phyloP scores from a whole-genome alignment of 1,139 yeast genomes.

The Tardiomyces digboiensis region DNA sequence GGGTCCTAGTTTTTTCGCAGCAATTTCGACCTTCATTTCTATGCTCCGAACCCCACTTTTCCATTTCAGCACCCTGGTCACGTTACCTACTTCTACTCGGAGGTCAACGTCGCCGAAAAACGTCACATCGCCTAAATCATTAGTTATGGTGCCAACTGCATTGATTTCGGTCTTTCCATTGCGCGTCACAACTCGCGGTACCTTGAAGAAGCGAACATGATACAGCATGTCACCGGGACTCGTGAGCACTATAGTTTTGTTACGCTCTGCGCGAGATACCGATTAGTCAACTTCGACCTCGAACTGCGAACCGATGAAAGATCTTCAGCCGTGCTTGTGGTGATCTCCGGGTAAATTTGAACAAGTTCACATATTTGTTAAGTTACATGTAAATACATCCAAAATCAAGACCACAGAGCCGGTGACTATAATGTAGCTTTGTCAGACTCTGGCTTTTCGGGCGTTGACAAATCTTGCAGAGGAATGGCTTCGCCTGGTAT shows the following conservation, averaged over 20 bases:
- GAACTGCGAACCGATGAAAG: too few relatives aligned
- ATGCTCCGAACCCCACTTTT: neutral
- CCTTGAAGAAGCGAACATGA: slow-evolving; percentile 18
- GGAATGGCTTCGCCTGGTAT: neutral
- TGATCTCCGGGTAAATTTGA: too few relatives aligned
- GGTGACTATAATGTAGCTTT: neutral
- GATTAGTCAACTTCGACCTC: too few relatives aligned
- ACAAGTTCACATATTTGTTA: too few relatives aligned
- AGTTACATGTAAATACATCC: neutral
- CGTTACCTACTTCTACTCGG: slow-evolving; percentile 1
- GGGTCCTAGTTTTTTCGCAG: neutral
- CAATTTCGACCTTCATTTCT: neutral
- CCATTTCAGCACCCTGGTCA: neutral
- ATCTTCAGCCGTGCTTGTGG: too few relatives aligned
- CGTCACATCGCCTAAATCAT: slow-evolving; percentile 25
- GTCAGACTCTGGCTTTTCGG: too few relatives aligned
- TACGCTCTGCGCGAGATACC: too few relatives aligned
- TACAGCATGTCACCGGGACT: slow-evolving; percentile 15
- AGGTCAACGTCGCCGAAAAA: slow-evolving; percentile 19
- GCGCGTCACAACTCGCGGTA: slow-evolving; percentile 9
- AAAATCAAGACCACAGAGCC: neutral
- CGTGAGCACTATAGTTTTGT: too few relatives aligned
- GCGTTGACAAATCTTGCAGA: neutral
- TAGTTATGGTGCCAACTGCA: slow-evolving; percentile 20
- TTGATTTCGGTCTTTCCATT: slow-evolving; percentile 5